Conservation (phyloP, 768 basidiomycete species). For the Mycena pura region DNA sequence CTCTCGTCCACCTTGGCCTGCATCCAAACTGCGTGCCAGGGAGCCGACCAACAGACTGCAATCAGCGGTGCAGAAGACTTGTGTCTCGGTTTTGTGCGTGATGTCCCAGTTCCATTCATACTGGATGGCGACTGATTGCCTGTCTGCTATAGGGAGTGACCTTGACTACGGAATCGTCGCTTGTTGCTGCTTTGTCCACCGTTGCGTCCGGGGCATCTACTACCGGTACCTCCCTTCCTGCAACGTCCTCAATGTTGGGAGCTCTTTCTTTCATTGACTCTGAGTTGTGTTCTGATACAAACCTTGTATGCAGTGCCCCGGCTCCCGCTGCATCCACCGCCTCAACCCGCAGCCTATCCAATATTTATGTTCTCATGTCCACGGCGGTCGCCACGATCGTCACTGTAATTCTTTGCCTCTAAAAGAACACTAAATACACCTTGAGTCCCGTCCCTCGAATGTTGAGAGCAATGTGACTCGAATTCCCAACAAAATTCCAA, state of each 20-base stretch:
- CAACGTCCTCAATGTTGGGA: not conserved
- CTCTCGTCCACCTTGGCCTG: constrained; percentile 16
- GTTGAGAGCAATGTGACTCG: no score
- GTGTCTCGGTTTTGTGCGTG: constrained; percentile 21
- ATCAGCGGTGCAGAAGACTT: constrained; percentile 11
- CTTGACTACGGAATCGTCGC: constrained; percentile 12
- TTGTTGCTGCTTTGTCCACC: constrained; percentile 10
- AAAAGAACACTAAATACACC: no score
- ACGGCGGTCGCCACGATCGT: not conserved
- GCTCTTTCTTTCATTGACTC: not conserved
- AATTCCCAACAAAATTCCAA: no score
- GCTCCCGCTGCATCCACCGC: not conserved
- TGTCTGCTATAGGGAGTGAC: constrained; percentile 9
- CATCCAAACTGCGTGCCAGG: constrained; percentile 10
- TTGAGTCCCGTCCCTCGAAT: no score
- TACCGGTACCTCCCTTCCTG: not conserved
- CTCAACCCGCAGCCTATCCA: not conserved
- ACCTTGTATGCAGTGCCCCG: not conserved
- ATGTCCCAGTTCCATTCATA: constrained; percentile 56
- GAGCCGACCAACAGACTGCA: constrained; percentile 14
- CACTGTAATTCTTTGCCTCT: constrained; percentile 2
- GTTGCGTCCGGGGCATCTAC: not conserved
- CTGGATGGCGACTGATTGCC: not conserved
- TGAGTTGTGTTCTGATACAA: not conserved
- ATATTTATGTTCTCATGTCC: not conserved